Evolutionary conservation across 768 basidiomycete genomes (phyloP).

Genomic region (Phanerochaete carnosa): DNA sequence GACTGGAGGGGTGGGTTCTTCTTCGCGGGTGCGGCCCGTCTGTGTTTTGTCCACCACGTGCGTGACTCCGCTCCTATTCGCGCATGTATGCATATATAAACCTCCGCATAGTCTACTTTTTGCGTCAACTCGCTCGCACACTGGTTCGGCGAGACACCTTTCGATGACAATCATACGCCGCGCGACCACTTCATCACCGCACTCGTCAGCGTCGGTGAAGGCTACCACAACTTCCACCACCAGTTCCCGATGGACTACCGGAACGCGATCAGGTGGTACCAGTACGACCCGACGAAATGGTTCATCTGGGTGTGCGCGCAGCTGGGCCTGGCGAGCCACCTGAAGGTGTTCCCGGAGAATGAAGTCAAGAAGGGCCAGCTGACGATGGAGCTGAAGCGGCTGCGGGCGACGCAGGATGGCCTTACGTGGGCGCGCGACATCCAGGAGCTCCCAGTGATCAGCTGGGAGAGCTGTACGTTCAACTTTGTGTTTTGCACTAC

Average conservation of each 20-base stretch:
- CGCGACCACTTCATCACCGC: slow-evolving; percentile 88
- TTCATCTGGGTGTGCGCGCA: slow-evolving; percentile 65
- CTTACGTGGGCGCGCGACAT: slow-evolving; percentile 79
- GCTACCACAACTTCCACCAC: slow-evolving; percentile 99
- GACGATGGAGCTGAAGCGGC: slow-evolving; percentile 90
- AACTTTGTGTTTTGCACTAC: background rate
- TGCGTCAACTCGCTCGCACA: no score
- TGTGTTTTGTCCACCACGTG: slow-evolving; percentile 87
- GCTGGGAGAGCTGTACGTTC: no score
- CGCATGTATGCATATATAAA: slow-evolving; percentile 3
- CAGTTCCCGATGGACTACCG: no score
- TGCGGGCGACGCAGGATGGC: slow-evolving; percentile 72
- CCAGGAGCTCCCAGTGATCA: slow-evolving; percentile 75
- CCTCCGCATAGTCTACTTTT: slow-evolving; percentile 94
- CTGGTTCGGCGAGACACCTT: slow-evolving; percentile 93
- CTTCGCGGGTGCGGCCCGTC: slow-evolving; percentile 75
- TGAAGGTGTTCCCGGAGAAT: slow-evolving; percentile 71
- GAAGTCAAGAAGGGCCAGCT: slow-evolving; percentile 96
- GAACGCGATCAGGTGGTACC: no score
- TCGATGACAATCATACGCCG: slow-evolving; percentile 94
- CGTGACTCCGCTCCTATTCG: slow-evolving; percentile 31
- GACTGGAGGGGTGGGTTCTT: slow-evolving; percentile 84
- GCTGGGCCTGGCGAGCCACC: slow-evolving; percentile 57
- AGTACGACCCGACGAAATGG: slow-evolving; percentile 93
- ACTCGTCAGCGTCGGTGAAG: slow-evolving; percentile 88